phyloP scores from a whole-genome alignment of 495 filamentous ascomycete species.

The Rhypophila decipiens region DNA sequence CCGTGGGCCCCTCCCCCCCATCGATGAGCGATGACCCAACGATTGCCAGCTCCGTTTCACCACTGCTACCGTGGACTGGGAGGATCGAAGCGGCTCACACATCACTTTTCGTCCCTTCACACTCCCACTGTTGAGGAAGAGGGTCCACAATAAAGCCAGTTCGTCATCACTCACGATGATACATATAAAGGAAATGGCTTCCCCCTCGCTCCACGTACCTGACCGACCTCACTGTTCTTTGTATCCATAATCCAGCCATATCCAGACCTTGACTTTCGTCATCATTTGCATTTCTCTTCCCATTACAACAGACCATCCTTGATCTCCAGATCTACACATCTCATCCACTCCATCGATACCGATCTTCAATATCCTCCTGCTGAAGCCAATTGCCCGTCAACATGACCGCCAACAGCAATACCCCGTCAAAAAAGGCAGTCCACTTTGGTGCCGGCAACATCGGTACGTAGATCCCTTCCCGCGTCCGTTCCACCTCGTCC shows the following conservation, averaged over 20 bases:
- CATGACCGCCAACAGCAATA: conserved; percentile 7
- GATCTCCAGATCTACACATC: background rate
- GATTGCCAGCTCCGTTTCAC: background rate
- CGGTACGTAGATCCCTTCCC: conserved; percentile 25
- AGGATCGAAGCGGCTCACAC: background rate
- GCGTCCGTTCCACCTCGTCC: background rate
- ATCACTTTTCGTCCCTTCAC: background rate
- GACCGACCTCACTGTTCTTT: conserved; percentile 7
- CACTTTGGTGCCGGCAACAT: conserved; percentile 97
- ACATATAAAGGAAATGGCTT: conserved; percentile 15
- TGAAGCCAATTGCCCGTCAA: conserved; percentile 2
- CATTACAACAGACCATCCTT: conserved; percentile 1
- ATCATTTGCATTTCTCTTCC: no score
- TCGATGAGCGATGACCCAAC: background rate
- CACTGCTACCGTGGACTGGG: background rate
- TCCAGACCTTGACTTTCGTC: background rate
- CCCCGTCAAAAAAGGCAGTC: conserved; percentile 62
- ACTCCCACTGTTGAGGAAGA: background rate
- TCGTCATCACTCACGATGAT: background rate
- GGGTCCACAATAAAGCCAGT: background rate
- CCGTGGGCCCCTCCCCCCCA: background rate
- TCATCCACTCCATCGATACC: background rate
- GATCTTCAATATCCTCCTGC: background rate
- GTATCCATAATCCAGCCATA: conserved; percentile 9
- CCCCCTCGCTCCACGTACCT: conserved; percentile 8